These are phyloP conservation scores for Obba rivulosa DNA, from an alignment of 768 basidiomycete genomes.

Conservation along the genomic window DNA sequence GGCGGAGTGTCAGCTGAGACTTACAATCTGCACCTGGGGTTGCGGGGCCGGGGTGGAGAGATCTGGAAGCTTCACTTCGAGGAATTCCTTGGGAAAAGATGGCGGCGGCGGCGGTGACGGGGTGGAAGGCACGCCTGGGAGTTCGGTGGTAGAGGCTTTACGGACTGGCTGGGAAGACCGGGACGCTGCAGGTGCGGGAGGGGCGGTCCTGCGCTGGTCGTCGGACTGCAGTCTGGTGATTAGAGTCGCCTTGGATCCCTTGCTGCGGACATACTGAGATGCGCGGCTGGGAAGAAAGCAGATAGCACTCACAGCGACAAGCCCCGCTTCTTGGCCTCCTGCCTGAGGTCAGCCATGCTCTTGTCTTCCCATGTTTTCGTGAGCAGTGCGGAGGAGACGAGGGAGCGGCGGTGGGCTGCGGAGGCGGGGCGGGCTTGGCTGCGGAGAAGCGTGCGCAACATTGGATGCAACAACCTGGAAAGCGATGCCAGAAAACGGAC, in stretches of 20 bases:
- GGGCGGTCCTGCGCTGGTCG: constrained; percentile 30
- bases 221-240: constrained; percentile 50
- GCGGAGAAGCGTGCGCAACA: constrained; percentile 24
- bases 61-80: constrained; percentile 56
- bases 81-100: constrained; percentile 25
- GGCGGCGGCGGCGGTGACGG: constrained; percentile 23
- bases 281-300: constrained; percentile 7
- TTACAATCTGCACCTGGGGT: constrained; percentile 52
- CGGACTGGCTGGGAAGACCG: constrained; percentile 18
- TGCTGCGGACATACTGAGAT: constrained; percentile 29
- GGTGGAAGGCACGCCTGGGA: constrained; percentile 40
- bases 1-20: constrained; percentile 21
- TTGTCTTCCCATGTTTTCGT: constrained; percentile 52
- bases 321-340: constrained; percentile 51
- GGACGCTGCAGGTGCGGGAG: constrained; percentile 6
- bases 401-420: constrained; percentile 24
- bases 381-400: constrained; percentile 54
- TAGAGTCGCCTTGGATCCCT: constrained; percentile 54
- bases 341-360: constrained; percentile 42
- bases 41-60: constrained; percentile 37
- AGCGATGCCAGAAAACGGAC: neutral
- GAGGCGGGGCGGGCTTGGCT: constrained; percentile 17
- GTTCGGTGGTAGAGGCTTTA: constrained; percentile 24
- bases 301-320: constrained; percentile 41
- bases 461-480: constrained; percentile 7